These are phyloP conservation scores for Epithele typhae DNA, from an alignment of 768 basidiomycete genomes.

Conservation along the genomic window DNA sequence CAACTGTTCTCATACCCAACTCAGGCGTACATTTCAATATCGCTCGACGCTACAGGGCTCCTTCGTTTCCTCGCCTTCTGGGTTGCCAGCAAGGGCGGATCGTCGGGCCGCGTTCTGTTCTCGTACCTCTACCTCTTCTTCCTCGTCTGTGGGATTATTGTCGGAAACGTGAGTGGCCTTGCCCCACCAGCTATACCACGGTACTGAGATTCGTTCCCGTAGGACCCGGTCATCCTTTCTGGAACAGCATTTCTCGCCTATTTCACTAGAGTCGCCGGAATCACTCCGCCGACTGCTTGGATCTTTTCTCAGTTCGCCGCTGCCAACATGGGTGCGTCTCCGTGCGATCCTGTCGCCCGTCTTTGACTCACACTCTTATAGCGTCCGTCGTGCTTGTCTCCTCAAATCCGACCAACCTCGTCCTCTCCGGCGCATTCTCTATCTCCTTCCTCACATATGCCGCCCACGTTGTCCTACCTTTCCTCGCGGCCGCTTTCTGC, in stretches of 20 bases:
- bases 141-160: constrained; percentile 64
- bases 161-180: constrained; percentile 60
- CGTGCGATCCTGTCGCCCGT: not conserved
- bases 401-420: constrained; percentile 92
- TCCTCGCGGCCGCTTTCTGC: constrained; percentile 57
- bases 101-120: constrained; percentile 68
- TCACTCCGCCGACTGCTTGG: constrained; percentile 53
- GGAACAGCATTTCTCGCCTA: constrained; percentile 90
- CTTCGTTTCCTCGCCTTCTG: constrained; percentile 85
- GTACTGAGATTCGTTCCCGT: not conserved
- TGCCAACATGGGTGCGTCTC: constrained; percentile 57
- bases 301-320: constrained; percentile 73
- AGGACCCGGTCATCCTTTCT: constrained; percentile 87
- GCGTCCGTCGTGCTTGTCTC: constrained; percentile 63
- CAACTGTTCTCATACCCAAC: not conserved
- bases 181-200: not conserved
- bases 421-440: constrained; percentile 82
- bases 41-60: constrained; percentile 85
- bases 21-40: constrained; percentile 81
- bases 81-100: constrained; percentile 72
- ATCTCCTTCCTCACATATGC: constrained; percentile 78
- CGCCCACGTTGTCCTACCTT: constrained; percentile 79
- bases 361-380: constrained; percentile 4
- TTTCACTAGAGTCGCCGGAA: constrained; percentile 65
- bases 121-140: constrained; percentile 83